Percentiles rank a stretch among this genome's conserved stretches.
Conservation (phyloP, 2,329 filamentous ascomycete species). For the Mollisia scopiformis region DNA sequence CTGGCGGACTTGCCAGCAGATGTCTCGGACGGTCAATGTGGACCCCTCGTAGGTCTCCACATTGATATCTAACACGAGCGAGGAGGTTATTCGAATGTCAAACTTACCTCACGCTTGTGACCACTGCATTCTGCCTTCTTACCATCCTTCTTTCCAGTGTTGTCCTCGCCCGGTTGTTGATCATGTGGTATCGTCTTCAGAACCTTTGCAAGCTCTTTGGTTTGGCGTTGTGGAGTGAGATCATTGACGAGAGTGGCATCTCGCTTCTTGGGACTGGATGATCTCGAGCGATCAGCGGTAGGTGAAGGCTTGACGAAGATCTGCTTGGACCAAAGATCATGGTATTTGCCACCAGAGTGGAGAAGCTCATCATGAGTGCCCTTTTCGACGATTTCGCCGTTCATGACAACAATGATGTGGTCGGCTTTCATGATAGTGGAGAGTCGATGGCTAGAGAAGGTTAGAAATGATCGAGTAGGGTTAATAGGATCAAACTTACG, state of each 20-base stretch:
- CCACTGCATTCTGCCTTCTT: slow-evolving; percentile 8
- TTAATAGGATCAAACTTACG: slow-evolving; percentile 26
- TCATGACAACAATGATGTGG: slow-evolving; percentile 54
- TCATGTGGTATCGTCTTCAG: slow-evolving; percentile 19
- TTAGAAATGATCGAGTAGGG: slow-evolving; percentile 16
- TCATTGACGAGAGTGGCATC: slow-evolving; percentile 36
- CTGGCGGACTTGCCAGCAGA: background rate
- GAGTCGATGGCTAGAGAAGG: slow-evolving; percentile 44
- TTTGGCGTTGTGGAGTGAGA: slow-evolving; percentile 25
- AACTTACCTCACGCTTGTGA: slow-evolving; percentile 33
- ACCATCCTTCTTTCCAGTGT: background rate
- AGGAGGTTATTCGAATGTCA: slow-evolving; percentile 10
- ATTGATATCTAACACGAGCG: background rate
- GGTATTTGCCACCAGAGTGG: slow-evolving; percentile 50
- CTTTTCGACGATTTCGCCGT: slow-evolving; percentile 53
- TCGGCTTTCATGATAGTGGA: slow-evolving; percentile 58
- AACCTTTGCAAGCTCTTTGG: slow-evolving; percentile 22
- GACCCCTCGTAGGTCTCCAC: background rate
- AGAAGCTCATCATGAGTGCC: slow-evolving; percentile 55
- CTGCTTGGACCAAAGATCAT: slow-evolving; percentile 55
- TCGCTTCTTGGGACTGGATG: slow-evolving; percentile 30
- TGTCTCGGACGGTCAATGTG: background rate
- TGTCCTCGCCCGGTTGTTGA: slow-evolving; percentile 11
- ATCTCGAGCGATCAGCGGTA: slow-evolving; percentile 19
- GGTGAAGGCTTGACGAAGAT: slow-evolving; percentile 35